Evolutionary conservation across 768 basidiomycete genomes (phyloP).

Genomic region (Strobilomyces confusus): DNA sequence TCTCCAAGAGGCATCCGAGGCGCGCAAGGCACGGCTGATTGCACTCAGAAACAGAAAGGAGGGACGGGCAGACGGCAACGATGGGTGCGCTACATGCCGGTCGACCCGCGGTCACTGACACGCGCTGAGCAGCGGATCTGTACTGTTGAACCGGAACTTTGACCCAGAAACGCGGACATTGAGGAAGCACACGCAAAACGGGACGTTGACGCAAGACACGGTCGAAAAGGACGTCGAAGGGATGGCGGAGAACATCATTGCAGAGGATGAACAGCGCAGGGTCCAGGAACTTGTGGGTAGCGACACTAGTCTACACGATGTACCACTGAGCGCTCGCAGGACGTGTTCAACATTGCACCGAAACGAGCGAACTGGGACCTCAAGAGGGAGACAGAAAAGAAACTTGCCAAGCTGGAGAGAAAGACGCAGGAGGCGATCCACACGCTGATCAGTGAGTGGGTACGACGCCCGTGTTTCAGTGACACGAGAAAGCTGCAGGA

Average conservation of each 20-base stretch:
- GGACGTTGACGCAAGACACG: slow-evolving; percentile 67
- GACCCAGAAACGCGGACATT: slow-evolving; percentile 84
- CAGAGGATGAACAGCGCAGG: slow-evolving; percentile 80
- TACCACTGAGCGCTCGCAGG: slow-evolving; percentile 44
- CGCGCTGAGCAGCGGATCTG: slow-evolving; percentile 35
- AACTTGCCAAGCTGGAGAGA: slow-evolving; percentile 81
- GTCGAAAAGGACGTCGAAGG: slow-evolving; percentile 85
- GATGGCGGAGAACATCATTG: slow-evolving; percentile 78
- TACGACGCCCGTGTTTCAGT: not conserved
- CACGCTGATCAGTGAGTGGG: slow-evolving; percentile 79
- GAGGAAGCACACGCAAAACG: slow-evolving; percentile 60
- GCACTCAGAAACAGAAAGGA: slow-evolving; percentile 73
- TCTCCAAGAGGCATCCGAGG: slow-evolving; percentile 73
- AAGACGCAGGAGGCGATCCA: slow-evolving; percentile 92
- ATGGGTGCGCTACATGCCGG: slow-evolving; percentile 35
- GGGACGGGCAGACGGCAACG: slow-evolving; percentile 42
- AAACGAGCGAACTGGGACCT: slow-evolving; percentile 97
- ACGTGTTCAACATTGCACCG: slow-evolving; percentile 95
- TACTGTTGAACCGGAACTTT: slow-evolving; percentile 77
- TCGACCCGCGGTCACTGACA: slow-evolving; percentile 13
- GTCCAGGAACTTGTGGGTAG: slow-evolving; percentile 82
- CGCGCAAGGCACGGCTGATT: slow-evolving; percentile 74
- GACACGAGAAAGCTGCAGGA: slow-evolving; percentile 43
- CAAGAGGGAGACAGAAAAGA: slow-evolving; percentile 91
- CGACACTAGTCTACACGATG: not conserved